Base-by-base conservation (phyloP, 306 rosid genomes). In the Glycine latifolia region DNA sequence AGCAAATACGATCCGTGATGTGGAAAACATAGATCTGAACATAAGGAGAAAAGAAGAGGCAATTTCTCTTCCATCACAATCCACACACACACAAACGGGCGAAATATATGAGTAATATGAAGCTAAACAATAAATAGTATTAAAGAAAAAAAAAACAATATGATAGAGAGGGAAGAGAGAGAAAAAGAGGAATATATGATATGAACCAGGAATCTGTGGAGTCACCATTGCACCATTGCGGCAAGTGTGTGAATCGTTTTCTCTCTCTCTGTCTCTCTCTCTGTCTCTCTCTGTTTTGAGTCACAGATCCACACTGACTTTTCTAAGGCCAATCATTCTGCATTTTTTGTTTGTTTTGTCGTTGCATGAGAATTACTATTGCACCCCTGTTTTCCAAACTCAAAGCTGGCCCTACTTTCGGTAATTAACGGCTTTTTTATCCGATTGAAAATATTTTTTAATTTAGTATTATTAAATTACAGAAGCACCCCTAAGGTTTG, bases 181-280 rank as follows among this genome's bases (percentile, higher is more conserved):
- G 84, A 75, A 50, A 48, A 78, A 15, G 47, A 49, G 20, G 48
- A 69, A 54, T 76, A 60, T 67, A 68, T 33, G 75, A 73, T 78
- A 50, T 55, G 80, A 83, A 65, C 85, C 81, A 78, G 88, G 92
- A 87, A 92, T 84, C 89, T 59, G 71, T 66, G 76, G 87, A 83
- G 89, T 81, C 87, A 31, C 83, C 91, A 26, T 26, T 26, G 31
- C 31, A 26, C 31, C 31, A 60, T 81, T 71, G 82, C 90, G 73
- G 79, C 84, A 77, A 83, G 73, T 56, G 61, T 76, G 43, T 62
- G 56, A 4, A 31, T 12, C 78, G 6, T 63, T 33, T 50, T 47
- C 65, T 35, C 72, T 75, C 61, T 37, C 77, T 15, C 37, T n/a
- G n/a, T n/a, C n/a, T 43, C 55, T 53, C 20, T 20, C 20, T 20